Evolutionary conservation across 768 basidiomycete genomes (phyloP).

Genomic region (Lentinus brumalis): DNA sequence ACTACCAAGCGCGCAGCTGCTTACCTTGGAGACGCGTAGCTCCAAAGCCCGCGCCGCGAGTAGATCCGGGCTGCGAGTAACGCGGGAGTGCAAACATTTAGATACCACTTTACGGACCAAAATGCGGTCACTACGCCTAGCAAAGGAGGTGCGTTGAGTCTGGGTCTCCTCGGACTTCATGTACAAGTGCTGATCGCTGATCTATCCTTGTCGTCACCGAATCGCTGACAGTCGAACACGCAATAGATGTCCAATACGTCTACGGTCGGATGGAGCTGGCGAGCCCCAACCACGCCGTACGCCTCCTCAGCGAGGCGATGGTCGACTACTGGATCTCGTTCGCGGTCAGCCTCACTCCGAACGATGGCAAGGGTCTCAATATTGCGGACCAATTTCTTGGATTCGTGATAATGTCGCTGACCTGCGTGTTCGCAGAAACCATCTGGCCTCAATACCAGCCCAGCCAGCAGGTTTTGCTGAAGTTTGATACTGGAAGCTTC

Average conservation of each 20-base stretch:
- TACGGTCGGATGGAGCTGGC: constrained; percentile 3
- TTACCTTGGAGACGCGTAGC: constrained; percentile 43
- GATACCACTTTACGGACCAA: constrained; percentile 45
- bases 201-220: not conserved
- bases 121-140: constrained; percentile 21
- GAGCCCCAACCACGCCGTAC: constrained; percentile 5
- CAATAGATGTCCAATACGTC: constrained; percentile 25
- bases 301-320: constrained; percentile 37
- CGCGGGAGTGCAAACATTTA: constrained; percentile 39
- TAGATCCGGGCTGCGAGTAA: constrained; percentile 42
- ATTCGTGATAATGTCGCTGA: not conserved
- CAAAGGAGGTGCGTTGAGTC: not conserved
- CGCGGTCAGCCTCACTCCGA: constrained; percentile 45
- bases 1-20: constrained; percentile 38
- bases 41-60: constrained; percentile 40
- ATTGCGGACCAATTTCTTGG: constrained; percentile 25
- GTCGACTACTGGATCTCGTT: constrained; percentile 51
- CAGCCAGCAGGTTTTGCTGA: constrained; percentile 2
- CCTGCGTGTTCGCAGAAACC: constrained; percentile 2
- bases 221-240: constrained; percentile 17
- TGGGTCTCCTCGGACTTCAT: too few species aligned
- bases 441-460: constrained; percentile 5
- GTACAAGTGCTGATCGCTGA: not conserved
- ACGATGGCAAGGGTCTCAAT: constrained; percentile 40
- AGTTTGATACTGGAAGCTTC: constrained; percentile 7